phyloP scores from a whole-genome alignment of 1,284 basidiomycete species.

The Puccinia brachypodii region DNA sequence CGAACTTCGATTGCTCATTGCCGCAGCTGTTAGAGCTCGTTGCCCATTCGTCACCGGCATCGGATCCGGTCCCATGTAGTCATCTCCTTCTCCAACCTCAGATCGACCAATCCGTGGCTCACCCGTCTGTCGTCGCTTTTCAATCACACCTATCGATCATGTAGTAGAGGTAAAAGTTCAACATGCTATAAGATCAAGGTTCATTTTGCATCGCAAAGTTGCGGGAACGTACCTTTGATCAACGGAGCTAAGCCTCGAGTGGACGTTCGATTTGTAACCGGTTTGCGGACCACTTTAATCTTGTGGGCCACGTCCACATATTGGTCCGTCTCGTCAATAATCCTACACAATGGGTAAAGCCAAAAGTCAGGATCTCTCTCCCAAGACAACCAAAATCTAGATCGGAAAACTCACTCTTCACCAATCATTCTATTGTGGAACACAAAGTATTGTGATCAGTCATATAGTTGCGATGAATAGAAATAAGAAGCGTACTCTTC shows the following conservation, averaged over 20 bases:
- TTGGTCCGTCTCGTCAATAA: constrained; percentile 84
- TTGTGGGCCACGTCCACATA: constrained; percentile 65
- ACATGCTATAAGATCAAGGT: not conserved
- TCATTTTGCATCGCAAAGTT: not conserved
- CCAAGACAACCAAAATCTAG: not conserved
- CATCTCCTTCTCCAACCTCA: constrained; percentile 32
- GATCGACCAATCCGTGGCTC: constrained; percentile 17
- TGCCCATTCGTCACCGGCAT: not conserved
- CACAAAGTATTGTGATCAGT: not conserved
- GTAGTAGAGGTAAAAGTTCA: not conserved
- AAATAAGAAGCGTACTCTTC: constrained; percentile 62
- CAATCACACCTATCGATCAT: constrained; percentile 46
- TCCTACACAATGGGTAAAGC: constrained; percentile 54
- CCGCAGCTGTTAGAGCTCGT: not conserved
- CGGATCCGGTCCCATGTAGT: not conserved
- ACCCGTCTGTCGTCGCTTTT: constrained; percentile 38
- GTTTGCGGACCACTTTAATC: constrained; percentile 47
- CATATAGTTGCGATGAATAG: not conserved
- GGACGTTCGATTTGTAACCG: not conserved
- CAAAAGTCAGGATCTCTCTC: not conserved
- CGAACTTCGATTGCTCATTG: not conserved
- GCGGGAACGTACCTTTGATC: constrained; percentile 32
- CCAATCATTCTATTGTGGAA: constrained; percentile 64
- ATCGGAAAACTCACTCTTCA: constrained; percentile 63
- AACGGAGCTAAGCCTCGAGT: constrained; percentile 42